Percentiles rank a stretch among this genome's conserved stretches.
phyloP scores from a whole-genome alignment of 768 basidiomycete genomes.

The Tephrocybe rancida region DNA sequence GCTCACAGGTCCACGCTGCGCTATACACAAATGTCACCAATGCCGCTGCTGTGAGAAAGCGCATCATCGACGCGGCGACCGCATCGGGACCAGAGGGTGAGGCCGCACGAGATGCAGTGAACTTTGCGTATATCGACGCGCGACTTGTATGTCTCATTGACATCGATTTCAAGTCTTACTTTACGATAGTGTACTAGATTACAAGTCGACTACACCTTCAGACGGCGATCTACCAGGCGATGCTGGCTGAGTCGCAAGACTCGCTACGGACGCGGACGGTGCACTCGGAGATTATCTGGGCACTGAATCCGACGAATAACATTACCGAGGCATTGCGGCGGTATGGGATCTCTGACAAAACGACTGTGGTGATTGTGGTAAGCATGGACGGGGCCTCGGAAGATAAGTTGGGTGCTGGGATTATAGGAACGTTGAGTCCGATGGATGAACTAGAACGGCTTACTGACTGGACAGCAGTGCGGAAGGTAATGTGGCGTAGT shows the following conservation, averaged over 20 bases:
- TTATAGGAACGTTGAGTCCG: slow-evolving; percentile 57
- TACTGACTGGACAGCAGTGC: slow-evolving; percentile 74
- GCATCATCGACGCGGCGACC: slow-evolving; percentile 73
- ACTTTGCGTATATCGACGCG: slow-evolving; percentile 92
- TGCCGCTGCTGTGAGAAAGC: slow-evolving; percentile 54
- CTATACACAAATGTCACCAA: slow-evolving; percentile 73
- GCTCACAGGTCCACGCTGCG: slow-evolving; percentile 55
- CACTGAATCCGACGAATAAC: slow-evolving; percentile 86
- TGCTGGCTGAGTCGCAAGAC: slow-evolving; percentile 65
- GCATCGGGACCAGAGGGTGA: slow-evolving; percentile 63
- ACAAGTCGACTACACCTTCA: slow-evolving; percentile 80
- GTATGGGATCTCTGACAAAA: slow-evolving; percentile 78
- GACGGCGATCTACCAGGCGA: slow-evolving; percentile 81
- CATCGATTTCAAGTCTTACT: neutral
- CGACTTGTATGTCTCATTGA: slow-evolving; percentile 55
- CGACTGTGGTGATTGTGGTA: slow-evolving; percentile 71
- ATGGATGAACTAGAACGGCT: slow-evolving; percentile 44
- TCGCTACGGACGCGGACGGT: slow-evolving; percentile 80
- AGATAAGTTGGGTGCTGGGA: slow-evolving; percentile 54
- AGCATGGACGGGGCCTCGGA: slow-evolving; percentile 51
- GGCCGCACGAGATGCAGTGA: slow-evolving; percentile 71
- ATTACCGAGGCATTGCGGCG: slow-evolving; percentile 87
- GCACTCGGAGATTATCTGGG: slow-evolving; percentile 91
- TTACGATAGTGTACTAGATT: slow-evolving; percentile 52
- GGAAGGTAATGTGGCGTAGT: slow-evolving; percentile 61